Percentiles rank a stretch among this genome's conserved stretches.
phyloP scores from a whole-genome alignment of 2,329 filamentous ascomycete species.

The Fusarium succisae region DNA sequence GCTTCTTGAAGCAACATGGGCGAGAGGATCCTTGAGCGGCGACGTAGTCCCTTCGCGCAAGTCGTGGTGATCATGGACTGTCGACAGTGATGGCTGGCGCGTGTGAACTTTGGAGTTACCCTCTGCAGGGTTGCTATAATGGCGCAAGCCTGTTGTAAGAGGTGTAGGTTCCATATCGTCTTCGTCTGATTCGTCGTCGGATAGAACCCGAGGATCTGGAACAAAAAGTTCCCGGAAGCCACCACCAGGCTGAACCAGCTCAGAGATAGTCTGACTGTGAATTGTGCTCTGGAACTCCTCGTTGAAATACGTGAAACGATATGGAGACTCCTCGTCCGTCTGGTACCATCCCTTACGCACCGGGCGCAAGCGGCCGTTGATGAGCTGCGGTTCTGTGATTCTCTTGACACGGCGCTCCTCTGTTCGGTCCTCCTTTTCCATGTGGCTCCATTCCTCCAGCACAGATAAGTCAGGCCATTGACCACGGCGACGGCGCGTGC shows the following conservation, averaged over 20 bases:
- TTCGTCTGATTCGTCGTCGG: slow-evolving; percentile 77
- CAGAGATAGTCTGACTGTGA: slow-evolving; percentile 93
- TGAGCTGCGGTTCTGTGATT: slow-evolving; percentile 91
- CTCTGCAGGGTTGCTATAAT: slow-evolving; percentile 42
- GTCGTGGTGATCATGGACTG: slow-evolving; percentile 37
- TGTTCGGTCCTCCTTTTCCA: slow-evolving; percentile 85
- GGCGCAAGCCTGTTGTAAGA: slow-evolving; percentile 37
- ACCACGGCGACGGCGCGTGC: slow-evolving; percentile 67
- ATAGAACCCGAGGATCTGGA: slow-evolving; percentile 81
- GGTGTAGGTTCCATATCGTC: slow-evolving; percentile 58
- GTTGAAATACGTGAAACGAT: slow-evolving; percentile 98
- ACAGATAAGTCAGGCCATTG: slow-evolving; percentile 88
- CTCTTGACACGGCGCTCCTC: slow-evolving; percentile 87
- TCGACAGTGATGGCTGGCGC: slow-evolving; percentile 56
- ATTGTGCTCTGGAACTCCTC: slow-evolving; percentile 96
- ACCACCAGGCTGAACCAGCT: slow-evolving; percentile 85
- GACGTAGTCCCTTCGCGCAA: slow-evolving; percentile 40
- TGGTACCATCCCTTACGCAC: slow-evolving; percentile 84
- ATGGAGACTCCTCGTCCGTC: slow-evolving; percentile 88
- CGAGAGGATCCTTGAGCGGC: slow-evolving; percentile 43
- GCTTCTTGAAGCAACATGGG: slow-evolving; percentile 44
- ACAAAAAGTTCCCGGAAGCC: slow-evolving; percentile 90
- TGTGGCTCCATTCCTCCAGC: slow-evolving; percentile 87
- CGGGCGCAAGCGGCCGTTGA: slow-evolving; percentile 88
- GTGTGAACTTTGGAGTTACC: slow-evolving; percentile 57